phyloP scores from a whole-genome alignment of 176 grass and related monocot genomes.

The Carex kokanica region DNA sequence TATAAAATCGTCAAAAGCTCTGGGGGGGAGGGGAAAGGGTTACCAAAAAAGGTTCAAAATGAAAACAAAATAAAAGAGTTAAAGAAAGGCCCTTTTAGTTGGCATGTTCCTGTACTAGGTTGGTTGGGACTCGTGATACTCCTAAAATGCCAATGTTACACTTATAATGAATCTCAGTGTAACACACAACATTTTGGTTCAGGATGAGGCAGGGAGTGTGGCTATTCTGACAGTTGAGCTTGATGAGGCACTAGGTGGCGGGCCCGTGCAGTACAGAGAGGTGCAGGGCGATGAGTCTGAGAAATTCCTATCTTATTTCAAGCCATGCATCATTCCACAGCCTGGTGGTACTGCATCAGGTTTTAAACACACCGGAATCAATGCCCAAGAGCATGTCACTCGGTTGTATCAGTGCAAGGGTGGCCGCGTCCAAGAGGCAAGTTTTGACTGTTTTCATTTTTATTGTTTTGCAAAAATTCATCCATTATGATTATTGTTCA shows the following conservation, averaged over 20 bases:
- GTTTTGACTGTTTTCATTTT: slow-evolving; percentile 15
- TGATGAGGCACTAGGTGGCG: slow-evolving; percentile 77
- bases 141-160: background rate
- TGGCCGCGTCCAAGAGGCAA: slow-evolving; percentile 65
- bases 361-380: slow-evolving; percentile 79
- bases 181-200: slow-evolving; percentile 8
- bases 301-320: slow-evolving; percentile 84
- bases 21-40: background rate
- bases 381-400: slow-evolving; percentile 60
- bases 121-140: background rate
- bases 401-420: slow-evolving; percentile 83
- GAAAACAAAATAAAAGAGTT: background rate
- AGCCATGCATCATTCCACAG: slow-evolving; percentile 88
- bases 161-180: background rate
- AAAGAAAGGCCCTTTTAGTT: background rate
- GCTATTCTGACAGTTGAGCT: slow-evolving; percentile 91
- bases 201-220: slow-evolving; percentile 93
- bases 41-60: background rate
- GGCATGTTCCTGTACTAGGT: background rate
- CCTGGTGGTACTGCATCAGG: slow-evolving; percentile 81
- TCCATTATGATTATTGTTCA: background rate
- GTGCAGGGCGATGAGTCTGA: slow-evolving; percentile 88
- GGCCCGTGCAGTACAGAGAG: slow-evolving; percentile 85
- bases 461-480: slow-evolving; percentile 36
- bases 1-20: background rate